phyloP scores from a whole-genome alignment of 805 yeast genomes.

The Candida fluviatilis region DNA sequence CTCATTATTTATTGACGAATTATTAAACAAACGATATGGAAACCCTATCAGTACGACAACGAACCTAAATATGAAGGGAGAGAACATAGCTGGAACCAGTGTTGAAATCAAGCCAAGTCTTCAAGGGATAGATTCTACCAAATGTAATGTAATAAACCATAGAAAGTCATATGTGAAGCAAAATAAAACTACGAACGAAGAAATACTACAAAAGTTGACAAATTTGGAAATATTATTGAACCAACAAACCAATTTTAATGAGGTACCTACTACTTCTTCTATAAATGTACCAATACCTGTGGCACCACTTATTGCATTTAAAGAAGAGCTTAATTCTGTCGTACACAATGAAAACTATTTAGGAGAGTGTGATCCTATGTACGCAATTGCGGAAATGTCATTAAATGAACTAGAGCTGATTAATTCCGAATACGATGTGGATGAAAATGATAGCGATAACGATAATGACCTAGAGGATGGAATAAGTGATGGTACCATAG shows the following conservation, averaged over 20 bases:
- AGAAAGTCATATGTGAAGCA: not conserved
- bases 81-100: conserved; percentile 2
- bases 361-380: conserved; percentile 8
- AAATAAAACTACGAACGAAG: not conserved
- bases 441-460: conserved; percentile 3
- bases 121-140: not conserved
- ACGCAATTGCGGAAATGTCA: conserved; percentile 19
- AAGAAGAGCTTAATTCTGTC: conserved; percentile 2
- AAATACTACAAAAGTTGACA: conserved; percentile 2
- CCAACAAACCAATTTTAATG: not conserved
- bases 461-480: conserved; percentile 5
- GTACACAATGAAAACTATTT: conserved; percentile 4
- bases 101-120: not conserved
- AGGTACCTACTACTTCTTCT: not conserved
- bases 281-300: too few species aligned
- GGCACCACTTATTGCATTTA: not conserved
- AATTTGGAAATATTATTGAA: conserved; percentile 2
- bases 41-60: not conserved
- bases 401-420: conserved; percentile 21
- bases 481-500: conserved; percentile 3
- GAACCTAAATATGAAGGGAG: conserved; percentile 3
- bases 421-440: conserved; percentile 10
- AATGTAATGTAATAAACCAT: too few species aligned
- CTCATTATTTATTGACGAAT: conserved; percentile 32
- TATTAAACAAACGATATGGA: conserved; percentile 26